Evolutionary conservation across 1,284 basidiomycete genomes (phyloP).

Genomic region (Ceratobasidium sp.): DNA sequence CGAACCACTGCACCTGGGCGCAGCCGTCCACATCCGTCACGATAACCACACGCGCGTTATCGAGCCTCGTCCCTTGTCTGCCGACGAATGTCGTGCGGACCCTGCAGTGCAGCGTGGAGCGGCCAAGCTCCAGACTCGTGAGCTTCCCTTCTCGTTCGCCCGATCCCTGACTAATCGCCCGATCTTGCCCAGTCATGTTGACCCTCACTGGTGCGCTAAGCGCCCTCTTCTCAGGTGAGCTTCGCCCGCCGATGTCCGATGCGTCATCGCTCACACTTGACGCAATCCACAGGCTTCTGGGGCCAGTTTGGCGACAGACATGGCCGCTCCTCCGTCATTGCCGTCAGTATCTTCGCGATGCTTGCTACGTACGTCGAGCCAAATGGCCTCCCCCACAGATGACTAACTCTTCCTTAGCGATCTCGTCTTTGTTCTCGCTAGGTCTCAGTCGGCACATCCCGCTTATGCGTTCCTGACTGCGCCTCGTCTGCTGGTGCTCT

Average conservation of each 20-base stretch:
- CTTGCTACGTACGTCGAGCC: constrained; percentile 72
- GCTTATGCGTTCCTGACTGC: constrained; percentile 62
- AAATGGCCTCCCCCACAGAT: constrained; percentile 30
- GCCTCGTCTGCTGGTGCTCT: constrained; percentile 83
- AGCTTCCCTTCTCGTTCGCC: constrained; percentile 11
- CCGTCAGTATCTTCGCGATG: constrained; percentile 74
- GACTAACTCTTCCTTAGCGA: constrained; percentile 64
- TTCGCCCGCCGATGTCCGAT: not conserved
- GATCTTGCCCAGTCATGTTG: constrained; percentile 58
- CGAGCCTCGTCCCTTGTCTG: constrained; percentile 60
- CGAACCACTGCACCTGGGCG: constrained; percentile 30
- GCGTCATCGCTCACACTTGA: constrained; percentile 9
- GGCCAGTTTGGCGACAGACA: constrained; percentile 81
- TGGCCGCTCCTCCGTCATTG: constrained; percentile 81
- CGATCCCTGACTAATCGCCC: constrained; percentile 30
- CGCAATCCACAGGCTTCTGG: constrained; percentile 82
- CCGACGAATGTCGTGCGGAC: constrained; percentile 65
- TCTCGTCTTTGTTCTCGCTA: constrained; percentile 79
- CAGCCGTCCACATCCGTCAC: constrained; percentile 35
- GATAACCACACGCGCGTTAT: constrained; percentile 51
- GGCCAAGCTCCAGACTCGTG: constrained; percentile 71
- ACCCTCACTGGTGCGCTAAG: constrained; percentile 83
- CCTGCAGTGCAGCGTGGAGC: constrained; percentile 73
- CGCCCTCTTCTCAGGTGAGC: constrained; percentile 65
- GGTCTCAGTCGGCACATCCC: constrained; percentile 66